Percentiles rank a stretch among this genome's conserved stretches.
These are phyloP conservation scores for Xylaria sp. DNA, from an alignment of 2,329 filamentous ascomycete species.

Conservation along the genomic window DNA sequence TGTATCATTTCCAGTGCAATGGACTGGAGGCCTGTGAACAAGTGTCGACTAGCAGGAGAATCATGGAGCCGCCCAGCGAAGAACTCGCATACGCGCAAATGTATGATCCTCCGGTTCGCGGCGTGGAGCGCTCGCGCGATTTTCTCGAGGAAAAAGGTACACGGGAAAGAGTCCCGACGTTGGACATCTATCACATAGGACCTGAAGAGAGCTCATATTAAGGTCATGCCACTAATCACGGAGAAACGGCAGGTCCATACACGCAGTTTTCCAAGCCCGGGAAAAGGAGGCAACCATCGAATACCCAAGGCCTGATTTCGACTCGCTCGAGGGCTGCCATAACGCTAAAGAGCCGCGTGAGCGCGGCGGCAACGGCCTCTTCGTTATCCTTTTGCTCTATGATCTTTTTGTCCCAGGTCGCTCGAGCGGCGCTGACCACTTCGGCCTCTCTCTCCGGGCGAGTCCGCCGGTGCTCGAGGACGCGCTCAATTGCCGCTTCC, in stretches of 20 bases:
- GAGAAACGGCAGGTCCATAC: slow-evolving; percentile 16
- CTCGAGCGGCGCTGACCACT: slow-evolving; percentile 3
- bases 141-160: slow-evolving; percentile 17
- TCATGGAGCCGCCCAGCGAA: slow-evolving; percentile 25
- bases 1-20: slow-evolving; percentile 26
- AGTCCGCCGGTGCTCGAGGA: slow-evolving; percentile 15
- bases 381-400: slow-evolving; percentile 22
- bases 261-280: slow-evolving; percentile 25
- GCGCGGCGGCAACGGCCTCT: slow-evolving; percentile 12
- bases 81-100: slow-evolving; percentile 23
- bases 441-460: slow-evolving; percentile 26
- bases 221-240: slow-evolving; percentile 1
- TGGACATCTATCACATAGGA: slow-evolving; percentile 25
- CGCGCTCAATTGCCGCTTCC: slow-evolving; percentile 20
- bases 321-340: slow-evolving; percentile 24
- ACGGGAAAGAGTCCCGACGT: slow-evolving; percentile 23
- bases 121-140: slow-evolving; percentile 26
- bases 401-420: slow-evolving; percentile 23
- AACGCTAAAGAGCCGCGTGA: slow-evolving; percentile 25
- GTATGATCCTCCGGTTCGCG: slow-evolving; percentile 20
- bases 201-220: slow-evolving; percentile 16
- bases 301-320: slow-evolving; percentile 32
- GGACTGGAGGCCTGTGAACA: slow-evolving; percentile 35
- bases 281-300: slow-evolving; percentile 16
- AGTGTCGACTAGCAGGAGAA: slow-evolving; percentile 23